Evolutionary conservation across 2,329 filamentous ascomycete genomes (phyloP), one percentile per base, ranked within the genome.

Genomic region (Trichophyton rubrum): DNA sequence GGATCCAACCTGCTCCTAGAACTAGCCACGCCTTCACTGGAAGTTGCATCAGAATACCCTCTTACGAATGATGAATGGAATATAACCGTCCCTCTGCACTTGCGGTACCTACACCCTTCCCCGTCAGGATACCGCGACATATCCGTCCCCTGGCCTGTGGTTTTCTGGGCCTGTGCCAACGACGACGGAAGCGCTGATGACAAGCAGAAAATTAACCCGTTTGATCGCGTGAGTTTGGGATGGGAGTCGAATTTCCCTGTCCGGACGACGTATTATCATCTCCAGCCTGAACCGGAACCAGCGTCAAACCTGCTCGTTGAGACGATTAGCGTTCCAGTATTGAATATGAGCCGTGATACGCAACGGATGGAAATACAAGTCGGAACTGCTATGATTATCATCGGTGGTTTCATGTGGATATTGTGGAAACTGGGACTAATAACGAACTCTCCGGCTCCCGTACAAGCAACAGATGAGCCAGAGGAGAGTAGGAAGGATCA

Each of bases 121-220:
- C 71, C 73, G 49, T 78, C 78, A 2, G 85, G 85, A 2, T 78
- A 82, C 64, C 71, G 75, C 1, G 66, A 78, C 3, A 72, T 85
- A 0, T 75, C 83, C n/a, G 72, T 93, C 0, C 88, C 92, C 0
- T 91, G 87, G 76, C 92, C 92, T 0, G 82, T 83, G 0, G 82
- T 96, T 0, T 96, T 96, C 77, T 96, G 91, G 91, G 90, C 90
- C 0, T 97, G 92, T 69, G 72, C 77, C 41, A 73, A 75, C 38
- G 72, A 72, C 33, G 67, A 69, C 38, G 66, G 64, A 11, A 24
- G 11, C 24, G 20, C 81, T 0, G 80, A 79, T 0, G 41, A 45
- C 0, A 86, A 88, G 67, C 88, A 92, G 73, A 73, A 81, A 0
- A 81, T 80, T 3, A 96, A 88, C 68, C 92, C 92, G 0, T 97